Conservation (phyloP, 495 filamentous ascomycete genomes). For the Hypomontagnella submonticulosa region DNA sequence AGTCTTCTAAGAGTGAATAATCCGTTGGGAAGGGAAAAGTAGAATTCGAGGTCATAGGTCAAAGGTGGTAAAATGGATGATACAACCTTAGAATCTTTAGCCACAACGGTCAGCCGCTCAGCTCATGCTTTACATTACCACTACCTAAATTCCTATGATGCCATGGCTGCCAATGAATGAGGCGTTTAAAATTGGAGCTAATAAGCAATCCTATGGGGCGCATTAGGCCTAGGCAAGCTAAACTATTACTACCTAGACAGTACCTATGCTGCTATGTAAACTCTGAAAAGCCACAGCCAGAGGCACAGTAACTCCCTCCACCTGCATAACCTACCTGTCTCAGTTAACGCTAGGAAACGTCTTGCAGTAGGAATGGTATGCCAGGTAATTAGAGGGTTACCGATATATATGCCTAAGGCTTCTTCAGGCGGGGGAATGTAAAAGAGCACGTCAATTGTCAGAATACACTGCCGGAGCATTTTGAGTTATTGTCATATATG, state of each 20-base stretch:
- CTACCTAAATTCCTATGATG: constrained; percentile 22
- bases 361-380: constrained; percentile 1
- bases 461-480: too few relatives aligned
- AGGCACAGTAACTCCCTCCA: constrained; percentile 13
- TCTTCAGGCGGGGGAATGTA: neutral
- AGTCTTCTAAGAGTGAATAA: constrained; percentile 14
- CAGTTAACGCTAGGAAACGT: constrained; percentile 6
- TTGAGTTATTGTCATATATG: too few relatives aligned
- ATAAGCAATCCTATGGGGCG: constrained; percentile 7
- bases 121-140: constrained; percentile 20
- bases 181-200: constrained; percentile 13
- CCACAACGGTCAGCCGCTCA: constrained; percentile 42
- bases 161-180: constrained; percentile 26
- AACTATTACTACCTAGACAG: too few relatives aligned
- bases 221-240: constrained; percentile 18
- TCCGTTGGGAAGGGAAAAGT: constrained; percentile 14
- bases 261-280: too few relatives aligned
- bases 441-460: too few relatives aligned
- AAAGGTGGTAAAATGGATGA: constrained; percentile 25
- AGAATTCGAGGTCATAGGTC: constrained; percentile 10
- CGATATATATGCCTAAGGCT: neutral
- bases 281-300: too few relatives aligned
- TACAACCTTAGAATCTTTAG: constrained; percentile 11
- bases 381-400: constrained; percentile 8
- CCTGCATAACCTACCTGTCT: neutral